phyloP scores from a whole-genome alignment of 1,284 basidiomycete species.

The Marasmius sp. region DNA sequence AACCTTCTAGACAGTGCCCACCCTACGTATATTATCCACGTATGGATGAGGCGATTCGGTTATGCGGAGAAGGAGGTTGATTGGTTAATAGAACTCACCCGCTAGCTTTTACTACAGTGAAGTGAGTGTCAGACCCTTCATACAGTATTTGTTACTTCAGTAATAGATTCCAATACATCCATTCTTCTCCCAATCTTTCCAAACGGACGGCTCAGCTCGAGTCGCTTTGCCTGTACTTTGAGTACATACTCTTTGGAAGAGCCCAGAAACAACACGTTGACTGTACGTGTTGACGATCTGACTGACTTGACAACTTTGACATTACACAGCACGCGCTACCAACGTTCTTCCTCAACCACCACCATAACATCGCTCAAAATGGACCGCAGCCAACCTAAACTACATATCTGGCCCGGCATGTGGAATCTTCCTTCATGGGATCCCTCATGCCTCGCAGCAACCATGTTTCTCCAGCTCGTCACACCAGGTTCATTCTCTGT shows the following conservation, averaged over 20 bases:
- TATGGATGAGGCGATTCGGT: conserved; percentile 70
- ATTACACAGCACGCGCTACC: not conserved
- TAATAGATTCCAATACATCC: conserved; percentile 16
- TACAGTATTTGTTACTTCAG: conserved; percentile 37
- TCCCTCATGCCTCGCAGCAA: conserved; percentile 59
- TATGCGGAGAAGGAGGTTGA: conserved; percentile 59
- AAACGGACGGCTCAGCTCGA: not conserved
- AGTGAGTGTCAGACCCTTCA: conserved; percentile 75
- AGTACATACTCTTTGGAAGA: no score
- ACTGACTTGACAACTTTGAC: no score
- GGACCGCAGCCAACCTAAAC: conserved; percentile 13
- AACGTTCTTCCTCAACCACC: not conserved
- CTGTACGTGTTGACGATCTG: no score
- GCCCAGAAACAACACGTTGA: no score
- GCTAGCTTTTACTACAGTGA: conserved; percentile 46
- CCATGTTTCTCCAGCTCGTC: conserved; percentile 65
- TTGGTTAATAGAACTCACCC: conserved; percentile 62
- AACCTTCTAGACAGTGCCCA: conserved; percentile 78
- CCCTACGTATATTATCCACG: conserved; percentile 40
- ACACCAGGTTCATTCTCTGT: conserved; percentile 65
- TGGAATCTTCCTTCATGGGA: conserved; percentile 68
- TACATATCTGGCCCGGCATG: conserved; percentile 70
- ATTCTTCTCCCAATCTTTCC: not conserved
- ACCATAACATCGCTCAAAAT: not conserved
- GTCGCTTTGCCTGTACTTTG: not conserved